A percentile compares a stretch with the other conserved stretches of the same genome.
phyloP scores from a whole-genome alignment of 306 rosid species.

The Pyrus bretschneideri region DNA sequence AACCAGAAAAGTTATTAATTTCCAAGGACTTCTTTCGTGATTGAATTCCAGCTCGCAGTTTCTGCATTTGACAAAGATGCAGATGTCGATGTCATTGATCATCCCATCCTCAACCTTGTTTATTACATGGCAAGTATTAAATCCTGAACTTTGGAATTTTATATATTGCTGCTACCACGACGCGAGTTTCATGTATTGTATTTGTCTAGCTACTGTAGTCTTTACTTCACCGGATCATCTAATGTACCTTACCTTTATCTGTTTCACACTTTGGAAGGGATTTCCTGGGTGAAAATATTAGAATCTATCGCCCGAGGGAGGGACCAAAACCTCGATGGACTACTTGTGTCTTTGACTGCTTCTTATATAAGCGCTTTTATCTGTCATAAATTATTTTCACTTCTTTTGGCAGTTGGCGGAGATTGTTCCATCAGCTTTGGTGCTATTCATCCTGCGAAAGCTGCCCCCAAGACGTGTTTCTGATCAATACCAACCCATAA shows the following conservation, averaged over 20 bases:
- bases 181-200: background rate
- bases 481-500: constrained; percentile 69
- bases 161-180: background rate
- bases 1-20: background rate
- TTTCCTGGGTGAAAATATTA: background rate
- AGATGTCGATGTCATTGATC: constrained; percentile 49
- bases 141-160: background rate
- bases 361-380: background rate
- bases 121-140: constrained; percentile 58
- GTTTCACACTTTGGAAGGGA: background rate
- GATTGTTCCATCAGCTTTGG: constrained; percentile 65
- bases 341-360: background rate
- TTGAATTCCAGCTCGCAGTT: constrained; percentile 42
- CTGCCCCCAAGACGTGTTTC: constrained; percentile 62
- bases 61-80: constrained; percentile 44
- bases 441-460: constrained; percentile 65
- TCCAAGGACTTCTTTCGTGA: constrained; percentile 14
- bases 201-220: background rate
- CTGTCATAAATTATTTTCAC: background rate
- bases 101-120: constrained; percentile 55
- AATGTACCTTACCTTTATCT: background rate
- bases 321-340: background rate
- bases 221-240: background rate
- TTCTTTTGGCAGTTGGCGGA: constrained; percentile 50
- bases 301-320: background rate